Evolutionary conservation across 768 basidiomycete species (phyloP), one percentile per base, ranked within the genome.

Genomic region (Dentipellis sp.): DNA sequence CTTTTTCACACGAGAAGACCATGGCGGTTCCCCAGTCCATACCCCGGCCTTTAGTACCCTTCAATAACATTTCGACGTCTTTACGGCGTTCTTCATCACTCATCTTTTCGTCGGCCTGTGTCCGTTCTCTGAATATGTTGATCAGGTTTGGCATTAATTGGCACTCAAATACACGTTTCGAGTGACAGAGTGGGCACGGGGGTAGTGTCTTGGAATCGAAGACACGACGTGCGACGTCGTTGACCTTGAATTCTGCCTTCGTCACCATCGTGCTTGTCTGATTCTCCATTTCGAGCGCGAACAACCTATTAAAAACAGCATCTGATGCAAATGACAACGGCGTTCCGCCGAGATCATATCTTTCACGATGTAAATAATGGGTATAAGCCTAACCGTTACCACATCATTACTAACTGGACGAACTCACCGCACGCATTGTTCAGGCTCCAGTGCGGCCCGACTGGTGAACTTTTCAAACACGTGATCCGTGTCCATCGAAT

Each of bases 21-120:
- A 95, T 74, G 56, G 87, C 84, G 1, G 89, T 94, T 0, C 95
- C 95, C 92, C 94, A 98, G 57, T 94, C 92, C 91, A 98, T 94
- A 0, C 86, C 86, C 42, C 73, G 71, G 52, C 76, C 74, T 12
- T 74, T 79, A 1, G 70, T 66, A 52, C 62, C 75, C 63, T 81
- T 80, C 58, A 91, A 66, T 21, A 72, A 73, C 39, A 72, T 68
- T 64, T 83, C 77, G 9, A 92, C 73, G 49, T 78, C 79, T 61
- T 78, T 78, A 59, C 80, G 76, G 63, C 89, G 74, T 67, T 90
- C 84, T 64, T 83, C 86, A 47, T 90, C 88, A 8, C 80, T 78
- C 65, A 76, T 57, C 47, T 72, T 74, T 60, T 58, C 58, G 45
- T 46, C 16, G 10, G 60, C 56, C 38, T 62, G 61, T 11, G 59